Conservation (phyloP, 805 yeast genomes). For the Saccharomycopsis fermentans region DNA sequence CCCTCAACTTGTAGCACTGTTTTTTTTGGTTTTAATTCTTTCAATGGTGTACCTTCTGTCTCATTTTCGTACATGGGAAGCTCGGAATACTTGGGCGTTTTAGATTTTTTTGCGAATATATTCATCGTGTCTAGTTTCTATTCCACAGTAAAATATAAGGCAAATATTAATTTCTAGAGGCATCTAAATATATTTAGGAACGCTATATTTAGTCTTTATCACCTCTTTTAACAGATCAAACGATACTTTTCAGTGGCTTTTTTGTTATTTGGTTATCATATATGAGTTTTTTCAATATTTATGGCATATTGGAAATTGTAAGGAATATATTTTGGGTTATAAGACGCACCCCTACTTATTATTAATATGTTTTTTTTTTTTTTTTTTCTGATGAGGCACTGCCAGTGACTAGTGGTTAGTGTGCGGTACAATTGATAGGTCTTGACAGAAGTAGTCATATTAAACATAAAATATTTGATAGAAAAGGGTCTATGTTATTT, state of each 20-base stretch:
- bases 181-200: no score
- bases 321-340: neutral
- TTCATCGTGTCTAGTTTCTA: neutral
- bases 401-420: neutral
- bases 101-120: neutral
- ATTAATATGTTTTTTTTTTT: neutral
- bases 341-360: neutral
- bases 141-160: neutral
- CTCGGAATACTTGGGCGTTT: neutral
- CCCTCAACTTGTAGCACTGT: slow-evolving; percentile 34
- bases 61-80: slow-evolving; percentile 1
- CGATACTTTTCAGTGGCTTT: no score
- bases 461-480: no score
- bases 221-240: no score
- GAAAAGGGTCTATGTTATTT: no score
- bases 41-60: neutral
- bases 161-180: no score
- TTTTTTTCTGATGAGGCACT: neutral
- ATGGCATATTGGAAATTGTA: neutral
- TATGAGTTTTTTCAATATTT: no score
- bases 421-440: neutral
- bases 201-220: no score
- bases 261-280: no score
- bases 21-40: neutral
- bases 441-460: no score